Base-by-base conservation (phyloP, 192 early-diverging fungal genomes). In the Entomortierella chlamydospora region DNA sequence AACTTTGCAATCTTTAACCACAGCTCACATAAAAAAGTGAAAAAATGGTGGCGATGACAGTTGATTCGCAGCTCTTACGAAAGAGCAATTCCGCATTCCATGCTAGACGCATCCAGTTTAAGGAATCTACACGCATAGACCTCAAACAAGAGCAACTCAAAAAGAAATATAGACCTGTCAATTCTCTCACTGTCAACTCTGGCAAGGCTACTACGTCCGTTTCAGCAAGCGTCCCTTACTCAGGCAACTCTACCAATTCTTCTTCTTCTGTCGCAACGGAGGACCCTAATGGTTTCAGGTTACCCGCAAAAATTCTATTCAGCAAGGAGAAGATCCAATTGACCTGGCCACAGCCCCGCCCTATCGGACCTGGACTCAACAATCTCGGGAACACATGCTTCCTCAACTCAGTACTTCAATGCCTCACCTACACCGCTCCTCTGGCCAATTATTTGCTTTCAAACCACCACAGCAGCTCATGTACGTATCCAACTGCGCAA, bases 341-440 rank as follows among this genome's bases (percentile, higher is more conserved):
- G 33, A 61, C 71, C 42, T 94, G 93, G 93, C 79, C 81, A 20
- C 51, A 73, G 18, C 76, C 85, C 52, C 84, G 87, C 22, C 70
- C 85, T 11, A 87, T 92, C 30, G 93, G 92, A 8, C 87, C 90
- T 11, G 92, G 92, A 12, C 76, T 95, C 37, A 72, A 84, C 64
- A 94, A 95, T 63, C 85, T 90, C 60, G 89, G 90, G 34, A 93
- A 93, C 57, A 93, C 93, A 4, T 95, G 93, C 62, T 95, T 92
- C 64, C 67, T 93, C n/a, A 95, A 95, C 81, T 90, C 93, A 10
- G 88, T 91, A 1, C 84, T 95, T 23, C 91, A 95, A 70, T 93
- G 91, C 63, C 81, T 95, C 61, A 90, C 90, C 18, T 92, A 94
- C 79, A 91, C 93, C 10, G 88, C 93, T 39, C 86, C 91, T 2